Evolutionary conservation across 148 eudicot genomes (phyloP), one percentile per base, ranked within the genome.

Genomic region (Rhododendron ovatum): DNA sequence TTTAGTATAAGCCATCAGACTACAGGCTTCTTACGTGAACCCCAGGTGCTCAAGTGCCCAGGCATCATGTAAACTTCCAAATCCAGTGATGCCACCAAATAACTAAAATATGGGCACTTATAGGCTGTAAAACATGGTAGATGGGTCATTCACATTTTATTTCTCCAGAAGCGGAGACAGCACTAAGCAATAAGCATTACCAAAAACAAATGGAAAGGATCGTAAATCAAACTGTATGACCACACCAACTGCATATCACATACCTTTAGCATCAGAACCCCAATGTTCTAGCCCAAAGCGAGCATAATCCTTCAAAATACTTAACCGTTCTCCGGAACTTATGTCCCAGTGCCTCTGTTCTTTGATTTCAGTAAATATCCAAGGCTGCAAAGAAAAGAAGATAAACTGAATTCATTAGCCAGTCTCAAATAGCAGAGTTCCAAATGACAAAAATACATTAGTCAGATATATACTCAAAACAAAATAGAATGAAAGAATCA

Each of bases 201-300:
- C 87, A 41, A 28, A 55, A n/a, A 30, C 3, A 87, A 59, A 59
- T n/a, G 39, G 26, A 75, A n/a, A 77, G 53, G 59, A 81, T 59
- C 48, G 33, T 45, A 50, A n/a, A 7, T 73, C 12, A 77, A 77
- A 39, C 50, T 53, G 48, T 57, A 57, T 78, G 37, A 80, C 65
- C 83, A 80, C 51, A 51, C 22, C 26, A 28, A 65, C n/a, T 15
- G 57, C 51, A 50, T 77, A 7, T 30, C n/a, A 84, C 86, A 63
- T 84, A 95, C 99, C 99, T 94, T 95, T 98, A 61, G 98, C 77
- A 85, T 98, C 99, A 81, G 99, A 95, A 91, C 99, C 99, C 99
- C 99, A 98, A 85, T 98, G 99, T 87, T 98, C 88, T 83, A 98
- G 95, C 80, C 99, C 99, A 90, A 95, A 98, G 33, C 90, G 95